A percentile compares a stretch with the other conserved stretches of the same genome.
These are phyloP conservation scores for Orbilia oligospora DNA, from an alignment of 2,329 filamentous ascomycete species.

Conservation along the genomic window DNA sequence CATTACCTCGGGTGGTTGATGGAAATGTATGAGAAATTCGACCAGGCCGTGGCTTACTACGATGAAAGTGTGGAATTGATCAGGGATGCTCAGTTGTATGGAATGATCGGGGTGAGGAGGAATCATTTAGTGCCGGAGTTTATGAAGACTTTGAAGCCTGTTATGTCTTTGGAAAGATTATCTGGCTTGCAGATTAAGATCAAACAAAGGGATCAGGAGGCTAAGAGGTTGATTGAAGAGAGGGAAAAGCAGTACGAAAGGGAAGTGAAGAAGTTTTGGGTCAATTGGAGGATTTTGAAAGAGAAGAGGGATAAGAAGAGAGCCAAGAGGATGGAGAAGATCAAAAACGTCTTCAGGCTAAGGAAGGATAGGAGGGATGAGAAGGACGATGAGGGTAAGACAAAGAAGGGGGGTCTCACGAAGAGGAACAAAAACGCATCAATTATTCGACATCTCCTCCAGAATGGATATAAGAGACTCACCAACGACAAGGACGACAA, in stretches of 20 bases:
- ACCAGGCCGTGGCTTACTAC: conserved; percentile 24
- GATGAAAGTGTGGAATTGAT: conserved; percentile 16
- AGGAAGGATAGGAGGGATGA: background rate
- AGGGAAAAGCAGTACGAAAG: background rate
- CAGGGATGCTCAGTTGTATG: conserved; percentile 18
- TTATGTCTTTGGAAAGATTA: background rate
- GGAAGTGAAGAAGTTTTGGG: background rate
- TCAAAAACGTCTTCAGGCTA: background rate
- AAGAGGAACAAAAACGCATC: background rate
- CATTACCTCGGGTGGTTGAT: conserved; percentile 30
- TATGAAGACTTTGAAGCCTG: conserved; percentile 6
- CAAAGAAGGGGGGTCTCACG: background rate
- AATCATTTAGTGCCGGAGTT: conserved; percentile 26
- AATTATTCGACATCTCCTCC: background rate
- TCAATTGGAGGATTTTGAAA: background rate
- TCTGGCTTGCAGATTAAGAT: background rate
- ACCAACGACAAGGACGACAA: background rate
- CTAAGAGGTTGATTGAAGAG: background rate
- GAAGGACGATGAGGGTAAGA: background rate
- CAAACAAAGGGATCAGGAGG: background rate
- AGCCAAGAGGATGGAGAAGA: background rate
- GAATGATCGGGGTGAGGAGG: background rate
- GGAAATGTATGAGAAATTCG: background rate
- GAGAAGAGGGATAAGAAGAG: background rate
- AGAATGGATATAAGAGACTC: background rate